Evolutionary conservation across 441 rosid genomes (phyloP), one percentile per base, ranked within the genome.

Genomic region (Erodium trifolium): DNA sequence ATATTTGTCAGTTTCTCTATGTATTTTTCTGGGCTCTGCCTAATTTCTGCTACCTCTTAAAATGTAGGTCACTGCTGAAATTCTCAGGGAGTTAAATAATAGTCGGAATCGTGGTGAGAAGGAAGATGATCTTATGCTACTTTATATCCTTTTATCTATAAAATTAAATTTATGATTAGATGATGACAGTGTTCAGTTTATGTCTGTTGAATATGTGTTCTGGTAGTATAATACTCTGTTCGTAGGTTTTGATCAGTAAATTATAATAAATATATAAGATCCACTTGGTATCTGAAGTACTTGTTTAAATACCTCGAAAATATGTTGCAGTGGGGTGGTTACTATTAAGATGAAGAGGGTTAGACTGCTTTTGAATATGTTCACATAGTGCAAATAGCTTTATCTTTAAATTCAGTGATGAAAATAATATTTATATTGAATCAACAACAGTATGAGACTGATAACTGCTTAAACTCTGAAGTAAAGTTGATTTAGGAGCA

Each of bases 51-150:
- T 10, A 4, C 7, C 68, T 11, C 18, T 63, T 65, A 51, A 63
- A 7, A 16, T 71, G 63, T 69, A 86, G 97, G 90, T 91, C 74
- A 86, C 97, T 34, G 91, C 93, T 68, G 96, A 88, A 82, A 88
- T 93, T 73, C 57, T 73, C 47, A 84, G 88, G 74, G 98, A 93
- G 83, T 81, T 89, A 23, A 83, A 84, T 68, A 82, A 80, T 71
- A 86, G 90, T 77, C 88, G 90, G 72, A 88, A 81, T 80, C 89
- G 96, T 11, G 92, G 96, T 14, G 96, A 91, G 81, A 86, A 84
- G 77, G 86, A 77, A 74, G 92, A 80, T n/a, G 83, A 88, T 80
- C 82, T 79, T 9, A 84, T 84, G 86, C 43, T 73, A 68, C 78
- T 79, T 53, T 78, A 89, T 86, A 88, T 88, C 91, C 91, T 88